phyloP scores from a whole-genome alignment of 768 basidiomycete genomes.

The Kwoniella shandongensis region DNA sequence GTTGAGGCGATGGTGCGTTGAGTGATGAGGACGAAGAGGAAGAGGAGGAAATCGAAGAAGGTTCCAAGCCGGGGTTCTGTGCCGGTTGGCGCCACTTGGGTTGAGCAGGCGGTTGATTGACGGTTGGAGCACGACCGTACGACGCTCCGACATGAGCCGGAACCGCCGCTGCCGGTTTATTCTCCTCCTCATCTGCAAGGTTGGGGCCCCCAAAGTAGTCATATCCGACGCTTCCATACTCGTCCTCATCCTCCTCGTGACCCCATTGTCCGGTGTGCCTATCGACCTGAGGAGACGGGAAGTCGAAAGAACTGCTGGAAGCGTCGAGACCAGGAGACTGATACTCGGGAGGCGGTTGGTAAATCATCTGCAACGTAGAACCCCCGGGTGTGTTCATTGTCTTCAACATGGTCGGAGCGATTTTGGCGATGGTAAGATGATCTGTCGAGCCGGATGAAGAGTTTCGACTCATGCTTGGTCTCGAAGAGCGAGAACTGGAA shows the following conservation, averaged over 20 bases:
- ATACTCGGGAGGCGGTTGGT: constrained; percentile 51
- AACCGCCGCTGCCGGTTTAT: constrained; percentile 50
- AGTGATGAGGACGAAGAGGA: constrained; percentile 41
- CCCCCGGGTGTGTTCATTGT: constrained; percentile 58
- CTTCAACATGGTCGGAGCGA: constrained; percentile 83
- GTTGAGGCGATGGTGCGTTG: constrained; percentile 25
- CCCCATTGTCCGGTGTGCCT: constrained; percentile 46
- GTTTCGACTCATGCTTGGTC: constrained; percentile 45
- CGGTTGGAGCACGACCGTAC: constrained; percentile 27
- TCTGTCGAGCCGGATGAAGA: constrained; percentile 55
- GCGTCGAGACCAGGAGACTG: constrained; percentile 34
- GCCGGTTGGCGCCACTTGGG: constrained; percentile 36
- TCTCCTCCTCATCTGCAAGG: constrained; percentile 56
- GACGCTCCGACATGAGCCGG: constrained; percentile 46
- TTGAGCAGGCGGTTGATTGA: constrained; percentile 38
- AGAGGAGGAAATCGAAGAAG: constrained; percentile 53
- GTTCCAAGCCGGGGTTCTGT: constrained; percentile 29
- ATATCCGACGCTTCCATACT: constrained; percentile 56
- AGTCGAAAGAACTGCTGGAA: constrained; percentile 30
- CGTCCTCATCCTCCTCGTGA: constrained; percentile 55
- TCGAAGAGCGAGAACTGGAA: constrained; percentile 37
- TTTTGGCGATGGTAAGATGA: constrained; percentile 68
- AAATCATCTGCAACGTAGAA: constrained; percentile 48
- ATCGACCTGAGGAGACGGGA: constrained; percentile 47
- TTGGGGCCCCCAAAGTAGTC: constrained; percentile 66